Evolutionary conservation across 768 basidiomycete species (phyloP).

Genomic region (Calvatia gigantea): DNA sequence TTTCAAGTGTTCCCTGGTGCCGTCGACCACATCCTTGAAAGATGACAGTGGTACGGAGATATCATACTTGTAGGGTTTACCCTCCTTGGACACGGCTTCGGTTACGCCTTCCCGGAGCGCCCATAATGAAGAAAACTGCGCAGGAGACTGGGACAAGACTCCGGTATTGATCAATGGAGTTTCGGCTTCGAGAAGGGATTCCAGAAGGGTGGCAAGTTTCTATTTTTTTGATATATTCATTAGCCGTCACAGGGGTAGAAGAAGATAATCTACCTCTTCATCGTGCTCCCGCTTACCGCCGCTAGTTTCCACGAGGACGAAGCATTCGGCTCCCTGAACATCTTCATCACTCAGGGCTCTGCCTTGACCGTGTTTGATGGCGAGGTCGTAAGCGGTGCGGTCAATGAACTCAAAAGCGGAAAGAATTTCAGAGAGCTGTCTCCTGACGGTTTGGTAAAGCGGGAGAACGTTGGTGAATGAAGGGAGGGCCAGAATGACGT

Average conservation of each 20-base stretch:
- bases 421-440: slow-evolving; percentile 87
- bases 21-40: slow-evolving; percentile 87
- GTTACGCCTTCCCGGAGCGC: slow-evolving; percentile 87
- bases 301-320: slow-evolving; percentile 92
- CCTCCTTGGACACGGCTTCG: slow-evolving; percentile 90
- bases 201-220: slow-evolving; percentile 84
- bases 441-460: slow-evolving; percentile 77
- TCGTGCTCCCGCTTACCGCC: slow-evolving; percentile 93
- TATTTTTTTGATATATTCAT: slow-evolving; percentile 26
- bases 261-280: slow-evolving; percentile 61
- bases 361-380: slow-evolving; percentile 80
- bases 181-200: slow-evolving; percentile 71
- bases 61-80: slow-evolving; percentile 96
- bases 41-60: slow-evolving; percentile 82
- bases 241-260: background rate
- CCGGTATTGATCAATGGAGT: slow-evolving; percentile 82
- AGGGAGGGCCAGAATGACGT: slow-evolving; percentile 87
- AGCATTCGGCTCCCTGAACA: slow-evolving; percentile 76
- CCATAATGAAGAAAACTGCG: slow-evolving; percentile 90
- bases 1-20: slow-evolving; percentile 66
- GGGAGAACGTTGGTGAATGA: slow-evolving; percentile 85
- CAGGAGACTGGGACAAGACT: slow-evolving; percentile 85
- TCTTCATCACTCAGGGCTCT: slow-evolving; percentile 73
- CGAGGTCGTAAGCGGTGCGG: slow-evolving; percentile 77
- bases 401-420: slow-evolving; percentile 98